Conservation (phyloP, 2,329 filamentous ascomycete species). For the Phaeomoniella chlamydospora region DNA sequence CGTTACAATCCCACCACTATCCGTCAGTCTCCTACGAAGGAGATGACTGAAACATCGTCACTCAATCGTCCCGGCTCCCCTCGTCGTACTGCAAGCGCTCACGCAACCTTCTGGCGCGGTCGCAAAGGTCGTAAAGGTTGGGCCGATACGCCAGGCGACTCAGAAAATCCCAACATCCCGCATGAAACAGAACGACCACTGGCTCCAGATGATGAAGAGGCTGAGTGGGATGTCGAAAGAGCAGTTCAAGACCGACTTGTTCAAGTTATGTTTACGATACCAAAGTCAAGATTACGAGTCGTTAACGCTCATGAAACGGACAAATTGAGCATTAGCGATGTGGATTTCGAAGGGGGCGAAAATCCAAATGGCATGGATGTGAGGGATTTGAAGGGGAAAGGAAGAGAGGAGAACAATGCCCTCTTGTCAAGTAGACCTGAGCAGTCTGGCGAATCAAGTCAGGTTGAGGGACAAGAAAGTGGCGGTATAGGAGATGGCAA, state of each 20-base stretch:
- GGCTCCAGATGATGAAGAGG: conserved; percentile 18
- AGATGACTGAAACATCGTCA: conserved; percentile 12
- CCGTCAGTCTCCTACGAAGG: conserved; percentile 2
- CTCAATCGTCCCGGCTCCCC: conserved; percentile 9
- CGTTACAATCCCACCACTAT: conserved; percentile 6
- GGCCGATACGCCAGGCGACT: conserved; percentile 21
- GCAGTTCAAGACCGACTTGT: conserved; percentile 58
- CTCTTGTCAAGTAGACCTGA: no score
- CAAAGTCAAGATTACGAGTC: conserved; percentile 71
- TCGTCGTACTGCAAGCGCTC: conserved; percentile 31
- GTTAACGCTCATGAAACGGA: conserved; percentile 57
- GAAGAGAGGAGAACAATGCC: conserved; percentile 22
- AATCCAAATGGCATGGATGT: conserved; percentile 5
- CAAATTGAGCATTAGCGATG: conserved; percentile 11
- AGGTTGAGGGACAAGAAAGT: no score
- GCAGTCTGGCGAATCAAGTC: no score
- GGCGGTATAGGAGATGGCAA: no score
- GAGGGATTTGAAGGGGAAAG: conserved; percentile 5
- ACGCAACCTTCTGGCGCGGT: conserved; percentile 29
- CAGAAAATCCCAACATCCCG: neutral
- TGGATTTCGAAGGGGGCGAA: conserved; percentile 13
- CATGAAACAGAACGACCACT: neutral
- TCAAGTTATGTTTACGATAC: conserved; percentile 87
- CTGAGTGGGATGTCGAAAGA: conserved; percentile 63
- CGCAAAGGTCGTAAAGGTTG: conserved; percentile 39